Evolutionary conservation across 2,329 filamentous ascomycete species (phyloP), one percentile per base, ranked within the genome.

Genomic region (Trichoderma aggressivum): DNA sequence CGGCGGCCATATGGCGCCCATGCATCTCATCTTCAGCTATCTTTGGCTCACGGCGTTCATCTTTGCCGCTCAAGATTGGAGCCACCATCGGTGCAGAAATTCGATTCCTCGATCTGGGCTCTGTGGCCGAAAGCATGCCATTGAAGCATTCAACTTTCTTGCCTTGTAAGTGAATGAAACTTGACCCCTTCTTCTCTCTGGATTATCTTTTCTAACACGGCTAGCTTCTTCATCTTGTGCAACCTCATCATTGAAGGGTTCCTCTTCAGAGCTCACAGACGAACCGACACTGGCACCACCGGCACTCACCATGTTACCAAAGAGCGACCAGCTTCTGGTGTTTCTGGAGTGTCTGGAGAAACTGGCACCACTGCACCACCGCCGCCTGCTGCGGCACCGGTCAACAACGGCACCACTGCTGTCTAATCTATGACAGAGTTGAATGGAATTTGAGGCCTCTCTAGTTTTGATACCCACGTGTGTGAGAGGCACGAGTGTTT

Each of bases 21-120:
- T 74, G 3, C 75, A 76, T 62, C 62, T 76, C 11, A 64, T 74
- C 55, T 74, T 77, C 28, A 76, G 75, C 34, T 77, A 76, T 50
- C 73, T 77, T 0, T 77, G 76, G 76, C 72, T 78, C 56, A 75
- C 75, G 4, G 70, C 75, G 8, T 76, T 77, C 61, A 74, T 76
- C 71, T 77, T 77, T 60, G 62, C 75, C 8, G 71, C 74, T 1
- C 68, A 75, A 24, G 74, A 75, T 47, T 77, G 76, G 74, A 72
- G 71, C 16, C 71, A 73, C 7, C 43, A 58, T 24, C 63, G 72
- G 8, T 76, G 75, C 28, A 36, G 24, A 11, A 10, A 28, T 2
- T 50, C 11, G 10, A 32, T 60, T 3, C 74, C 72, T 1, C 59
- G 56, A 6, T 10, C 32, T 1, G 70, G 56, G 10, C 43, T 70